Evolutionary conservation across 2,329 filamentous ascomycete species (phyloP), one percentile per base, ranked within the genome.

Genomic region (Hirsutella rhossiliensis): DNA sequence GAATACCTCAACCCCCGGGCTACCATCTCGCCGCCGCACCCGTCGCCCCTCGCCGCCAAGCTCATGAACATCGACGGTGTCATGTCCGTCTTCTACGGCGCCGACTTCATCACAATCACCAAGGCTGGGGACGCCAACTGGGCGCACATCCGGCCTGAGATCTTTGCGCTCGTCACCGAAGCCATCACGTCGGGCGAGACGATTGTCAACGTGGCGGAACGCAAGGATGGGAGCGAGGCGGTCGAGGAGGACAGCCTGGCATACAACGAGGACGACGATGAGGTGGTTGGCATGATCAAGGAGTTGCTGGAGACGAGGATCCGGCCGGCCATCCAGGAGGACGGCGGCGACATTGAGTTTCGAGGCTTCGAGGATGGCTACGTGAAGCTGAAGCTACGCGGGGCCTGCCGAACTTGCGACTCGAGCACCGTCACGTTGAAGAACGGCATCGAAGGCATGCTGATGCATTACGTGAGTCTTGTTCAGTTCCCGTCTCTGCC

Each of bases 261-360:
- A 19, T 95, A 90, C 62, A 81, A 90, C 54, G 88, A 95, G 59
- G 82, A 94, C 49, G 92, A 98, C 61, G 83, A 82, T 52, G 92
- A 98, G 65, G 87, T 96, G 11, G 84, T 98, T 9, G 84, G 87
- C 47, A 97, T 97, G 92, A 97, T 98, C 67, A 95, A 97, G 69
- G 92, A 98, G 67, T 70, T 98, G 29, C 72, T 98, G 31, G 92
- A 98, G 65, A 98, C 92, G 23, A 76, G 92, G 49, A 95, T 98
- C 57, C 76, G 92, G 38, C 92, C 92, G 1, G 86, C 90, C 1
- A 98, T 98, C 50, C 92, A 97, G 63, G 92, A 97, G 62, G 92
- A 98, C 54, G 92, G 92, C 40, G 92, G 92, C 39, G 92, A 98
- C 61, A 97, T 98, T 57, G 92, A 98, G 62, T 94, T 90, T 62